Evolutionary conservation across 495 filamentous ascomycete species (phyloP), one percentile per base, ranked within the genome.

Genomic region (Talaromyces adpressus): DNA sequence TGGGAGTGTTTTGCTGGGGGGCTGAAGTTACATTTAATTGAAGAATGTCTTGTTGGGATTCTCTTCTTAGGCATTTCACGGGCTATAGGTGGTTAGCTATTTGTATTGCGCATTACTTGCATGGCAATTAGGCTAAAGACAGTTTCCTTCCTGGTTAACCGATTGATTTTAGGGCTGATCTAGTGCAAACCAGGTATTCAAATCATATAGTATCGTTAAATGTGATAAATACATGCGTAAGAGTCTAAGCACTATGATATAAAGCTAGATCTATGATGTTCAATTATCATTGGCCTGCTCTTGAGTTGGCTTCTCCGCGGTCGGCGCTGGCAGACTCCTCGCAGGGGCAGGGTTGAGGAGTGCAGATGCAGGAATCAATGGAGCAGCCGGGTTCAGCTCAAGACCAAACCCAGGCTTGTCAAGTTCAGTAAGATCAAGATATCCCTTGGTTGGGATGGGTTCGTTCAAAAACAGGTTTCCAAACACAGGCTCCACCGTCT

Each of bases 331-430:
- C 8, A 73, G 74, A 20, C 79, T 72, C 66, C 77, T 85, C 59
- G 80, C 77, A 2, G 91, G 91, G n/a, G 87, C 85, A 20, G 90
- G 90, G 29, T 77, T 90, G 49, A 97, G 73, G 8, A 96, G 79
- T 34, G 84, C 80, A 25, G 81, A 76, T 6, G 90, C 90, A 34
- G 90, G 84, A 60, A 96, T 89, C 60, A 97, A 75, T 56, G 86
- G 81, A n/a, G 91, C 91, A 14, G 78, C 79, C 0, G 90, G 91
- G 71, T 94, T 97, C 22, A 96, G 70, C 47, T 92, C 91, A 36
- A 97, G 81, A 7, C 92, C 92, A 70, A 97, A 97, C 0, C 92
- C 92, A 5, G 92, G 92, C 82, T 89, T 94, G 73, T 97, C 90
- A 29, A 97, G 78, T 51, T 91, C 83, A 0, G 85, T 82, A 4